These are phyloP conservation scores for Pelargonium nanum DNA, from an alignment of 345 rosid genomes.

Conservation along the genomic window DNA sequence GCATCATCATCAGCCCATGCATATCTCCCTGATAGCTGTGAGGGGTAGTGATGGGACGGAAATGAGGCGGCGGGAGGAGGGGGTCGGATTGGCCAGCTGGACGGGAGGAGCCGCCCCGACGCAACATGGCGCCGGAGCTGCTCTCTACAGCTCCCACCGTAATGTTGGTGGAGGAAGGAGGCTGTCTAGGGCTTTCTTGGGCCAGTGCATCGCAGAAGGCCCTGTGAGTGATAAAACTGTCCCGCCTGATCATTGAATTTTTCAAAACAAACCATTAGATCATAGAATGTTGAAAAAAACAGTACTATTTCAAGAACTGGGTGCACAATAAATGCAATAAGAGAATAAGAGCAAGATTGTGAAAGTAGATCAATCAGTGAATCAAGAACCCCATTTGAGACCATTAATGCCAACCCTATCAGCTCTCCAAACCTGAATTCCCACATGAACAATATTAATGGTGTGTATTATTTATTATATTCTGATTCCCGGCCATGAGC, in stretches of 20 bases:
- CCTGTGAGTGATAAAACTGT: conserved; percentile 82
- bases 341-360: background rate
- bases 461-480: too few relatives aligned
- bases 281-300: too few relatives aligned
- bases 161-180: conserved; percentile 24
- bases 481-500: background rate
- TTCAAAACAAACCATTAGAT: too few relatives aligned
- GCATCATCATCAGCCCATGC: too few relatives aligned
- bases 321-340: background rate
- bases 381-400: background rate
- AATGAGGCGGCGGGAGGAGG: background rate
- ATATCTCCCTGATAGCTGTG: conserved; percentile 25
- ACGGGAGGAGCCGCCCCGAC: background rate
- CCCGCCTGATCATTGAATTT: conserved; percentile 40
- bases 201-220: conserved; percentile 84
- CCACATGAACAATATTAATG: background rate
- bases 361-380: background rate
- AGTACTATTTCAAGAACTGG: background rate
- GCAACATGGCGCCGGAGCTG: background rate
- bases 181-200: conserved; percentile 63
- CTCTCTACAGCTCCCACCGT: too few relatives aligned
- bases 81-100: background rate
- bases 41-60: background rate
- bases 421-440: background rate
- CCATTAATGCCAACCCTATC: background rate